These are phyloP conservation scores for Bacidia gigantensis DNA, from an alignment of 495 filamentous ascomycete species.

Conservation along the genomic window DNA sequence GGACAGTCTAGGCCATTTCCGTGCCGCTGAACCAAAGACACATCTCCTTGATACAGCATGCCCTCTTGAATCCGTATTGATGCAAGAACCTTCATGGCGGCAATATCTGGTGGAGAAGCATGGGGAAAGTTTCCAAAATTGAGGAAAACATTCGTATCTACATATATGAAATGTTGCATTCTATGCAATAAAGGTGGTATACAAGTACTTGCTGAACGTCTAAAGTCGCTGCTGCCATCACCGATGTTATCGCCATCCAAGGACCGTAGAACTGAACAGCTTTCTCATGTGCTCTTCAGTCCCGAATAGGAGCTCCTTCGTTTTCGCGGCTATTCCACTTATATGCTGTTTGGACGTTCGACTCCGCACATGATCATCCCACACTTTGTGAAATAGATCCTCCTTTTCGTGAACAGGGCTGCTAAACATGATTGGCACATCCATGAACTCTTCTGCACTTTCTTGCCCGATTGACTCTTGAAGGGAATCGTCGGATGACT, in stretches of 20 bases:
- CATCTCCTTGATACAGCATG: too few relatives aligned
- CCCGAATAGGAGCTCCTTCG: conserved; percentile 26
- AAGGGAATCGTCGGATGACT: not conserved
- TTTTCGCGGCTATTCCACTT: conserved; percentile 15
- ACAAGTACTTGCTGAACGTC: not conserved
- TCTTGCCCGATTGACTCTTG: too few relatives aligned
- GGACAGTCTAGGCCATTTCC: too few relatives aligned
- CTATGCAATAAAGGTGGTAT: too few relatives aligned
- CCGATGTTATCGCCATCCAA: conserved; percentile 25
- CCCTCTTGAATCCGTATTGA: too few relatives aligned
- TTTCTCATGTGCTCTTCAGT: conserved; percentile 32
- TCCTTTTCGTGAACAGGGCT: conserved; percentile 19
- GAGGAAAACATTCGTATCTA: too few relatives aligned
- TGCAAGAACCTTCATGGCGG: too few relatives aligned
- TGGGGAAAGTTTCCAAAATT: too few relatives aligned
- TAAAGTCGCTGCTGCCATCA: not conserved
- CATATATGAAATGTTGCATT: too few relatives aligned
- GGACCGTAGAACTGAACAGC: conserved; percentile 21
- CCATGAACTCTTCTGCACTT: conserved; percentile 23
- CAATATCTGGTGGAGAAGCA: not conserved
- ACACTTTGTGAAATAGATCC: conserved; percentile 14
- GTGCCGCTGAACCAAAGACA: too few relatives aligned
- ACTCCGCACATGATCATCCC: conserved; percentile 13
- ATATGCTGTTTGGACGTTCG: conserved; percentile 10
- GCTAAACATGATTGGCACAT: conserved; percentile 25